These are phyloP conservation scores for Fusarium bactridioides DNA, from an alignment of 2,329 filamentous ascomycete species.

Conservation along the genomic window DNA sequence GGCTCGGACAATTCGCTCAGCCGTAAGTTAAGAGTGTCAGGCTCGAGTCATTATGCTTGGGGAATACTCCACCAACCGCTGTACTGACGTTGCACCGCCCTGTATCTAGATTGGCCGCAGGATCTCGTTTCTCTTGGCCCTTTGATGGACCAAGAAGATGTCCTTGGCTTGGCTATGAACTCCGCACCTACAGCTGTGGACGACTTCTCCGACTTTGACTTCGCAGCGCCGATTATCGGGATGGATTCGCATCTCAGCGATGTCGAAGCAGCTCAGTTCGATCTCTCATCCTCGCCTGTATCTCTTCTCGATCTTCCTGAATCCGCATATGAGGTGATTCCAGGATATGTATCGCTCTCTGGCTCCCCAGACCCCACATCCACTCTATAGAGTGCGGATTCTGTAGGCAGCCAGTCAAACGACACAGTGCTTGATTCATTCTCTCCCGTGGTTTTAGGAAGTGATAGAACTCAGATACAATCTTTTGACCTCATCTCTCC, in stretches of 20 bases:
- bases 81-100: constrained; percentile 6
- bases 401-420: background rate
- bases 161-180: background rate
- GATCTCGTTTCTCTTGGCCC: constrained; percentile 2
- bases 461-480: background rate
- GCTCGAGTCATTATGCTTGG: constrained; percentile 16
- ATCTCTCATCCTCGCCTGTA: background rate
- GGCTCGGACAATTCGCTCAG: constrained; percentile 24
- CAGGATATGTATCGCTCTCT: background rate
- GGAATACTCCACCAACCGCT: constrained; percentile 4
- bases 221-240: background rate
- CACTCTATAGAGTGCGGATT: constrained; percentile 29
- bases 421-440: background rate
- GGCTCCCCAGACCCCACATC: background rate
- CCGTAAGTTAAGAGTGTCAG: constrained; percentile 29
- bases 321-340: background rate
- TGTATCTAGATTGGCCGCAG: background rate
- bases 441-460: background rate
- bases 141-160: background rate
- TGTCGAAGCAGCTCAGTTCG: background rate
- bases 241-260: background rate
- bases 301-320: background rate
- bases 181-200: background rate
- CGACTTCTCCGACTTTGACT: background rate
- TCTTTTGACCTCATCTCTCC: background rate